phyloP scores from a whole-genome alignment of 306 rosid species.

The Prunus davidiana region DNA sequence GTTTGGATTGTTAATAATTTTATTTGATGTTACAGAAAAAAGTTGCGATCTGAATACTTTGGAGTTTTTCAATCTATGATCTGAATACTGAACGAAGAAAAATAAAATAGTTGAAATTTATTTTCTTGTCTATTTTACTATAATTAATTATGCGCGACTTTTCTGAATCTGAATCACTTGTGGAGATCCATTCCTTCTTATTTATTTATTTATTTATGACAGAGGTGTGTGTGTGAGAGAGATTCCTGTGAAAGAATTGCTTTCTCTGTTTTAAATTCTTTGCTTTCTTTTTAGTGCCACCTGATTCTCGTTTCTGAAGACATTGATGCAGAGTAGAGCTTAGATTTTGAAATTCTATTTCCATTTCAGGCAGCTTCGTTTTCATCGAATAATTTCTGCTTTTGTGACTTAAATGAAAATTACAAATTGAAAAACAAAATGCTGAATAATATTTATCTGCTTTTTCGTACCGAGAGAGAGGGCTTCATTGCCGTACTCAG shows the following conservation, averaged over 20 bases:
- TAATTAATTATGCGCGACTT: neutral
- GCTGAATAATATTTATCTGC: neutral
- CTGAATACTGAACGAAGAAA: too few species aligned
- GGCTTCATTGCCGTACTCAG: neutral
- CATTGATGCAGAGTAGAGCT: too few species aligned
- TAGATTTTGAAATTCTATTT: neutral
- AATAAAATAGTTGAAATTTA: too few species aligned
- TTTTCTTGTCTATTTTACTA: too few species aligned
- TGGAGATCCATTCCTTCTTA: neutral
- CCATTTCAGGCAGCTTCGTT: neutral
- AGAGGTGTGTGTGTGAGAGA: neutral
- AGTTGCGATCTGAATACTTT: neutral
- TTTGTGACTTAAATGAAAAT: neutral
- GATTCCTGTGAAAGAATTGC: neutral
- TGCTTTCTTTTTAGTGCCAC: neutral
- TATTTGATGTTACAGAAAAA: neutral
- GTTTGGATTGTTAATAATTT: neutral
- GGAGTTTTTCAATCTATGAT: too few species aligned
- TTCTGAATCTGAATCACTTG: too few species aligned
- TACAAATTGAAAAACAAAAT: neutral
- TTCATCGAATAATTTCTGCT: conserved; percentile 10
- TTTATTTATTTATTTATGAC: neutral
- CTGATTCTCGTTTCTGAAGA: neutral
- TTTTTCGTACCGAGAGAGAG: neutral
- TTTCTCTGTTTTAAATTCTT: neutral